Base-by-base conservation (phyloP, 345 rosid genomes). In the Alliaria petiolata region DNA sequence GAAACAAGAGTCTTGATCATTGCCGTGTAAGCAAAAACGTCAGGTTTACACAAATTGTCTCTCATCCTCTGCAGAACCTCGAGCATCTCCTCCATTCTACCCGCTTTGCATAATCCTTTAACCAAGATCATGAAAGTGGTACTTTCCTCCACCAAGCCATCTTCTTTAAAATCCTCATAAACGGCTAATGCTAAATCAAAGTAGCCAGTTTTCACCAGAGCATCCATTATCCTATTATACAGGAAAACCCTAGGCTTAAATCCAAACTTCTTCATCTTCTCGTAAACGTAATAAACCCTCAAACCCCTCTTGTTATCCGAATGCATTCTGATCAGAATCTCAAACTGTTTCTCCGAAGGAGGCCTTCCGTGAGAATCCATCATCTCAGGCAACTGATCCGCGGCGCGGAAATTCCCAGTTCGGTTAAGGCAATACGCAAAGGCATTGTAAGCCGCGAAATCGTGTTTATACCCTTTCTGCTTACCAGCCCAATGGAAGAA, bases 401-500 rank as follows among this genome's bases (percentile, higher is more conserved):
- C 99, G 0, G 95, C 93, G 5, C 97, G 95, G 61, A 80, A 86
- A 60, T 79, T 62, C 16, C 81, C 76, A 25, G 74, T 83, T 42
- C 95, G 78, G 38, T 89, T 83, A 72, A 93, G 82, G 79, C 97
- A 89, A 74, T 93, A 89, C 50, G 97, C 91, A 64, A 87, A 83
- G 14, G 97, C 96, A 64, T 93, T 93, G 79, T 93, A 93, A n/a
- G 91, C 69, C 1, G 93, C 85, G 73, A 84, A 93, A 65, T 76
- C 85, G 45, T 89, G 97, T 12, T 69, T 74, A 43, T 84, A 91
- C 20, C 98, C 95, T 74, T 89, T 93, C 16, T 93, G 97, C 78
- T 86, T 91, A 43, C 96, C 97, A 5, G 95, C 96, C 97, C 98
- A 91, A 64, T 81, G 87, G 71, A 93, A 93, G 86, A 91, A 87